Conservation (phyloP, 176 grass and related monocot genomes). For the Oryza australiensis region DNA sequence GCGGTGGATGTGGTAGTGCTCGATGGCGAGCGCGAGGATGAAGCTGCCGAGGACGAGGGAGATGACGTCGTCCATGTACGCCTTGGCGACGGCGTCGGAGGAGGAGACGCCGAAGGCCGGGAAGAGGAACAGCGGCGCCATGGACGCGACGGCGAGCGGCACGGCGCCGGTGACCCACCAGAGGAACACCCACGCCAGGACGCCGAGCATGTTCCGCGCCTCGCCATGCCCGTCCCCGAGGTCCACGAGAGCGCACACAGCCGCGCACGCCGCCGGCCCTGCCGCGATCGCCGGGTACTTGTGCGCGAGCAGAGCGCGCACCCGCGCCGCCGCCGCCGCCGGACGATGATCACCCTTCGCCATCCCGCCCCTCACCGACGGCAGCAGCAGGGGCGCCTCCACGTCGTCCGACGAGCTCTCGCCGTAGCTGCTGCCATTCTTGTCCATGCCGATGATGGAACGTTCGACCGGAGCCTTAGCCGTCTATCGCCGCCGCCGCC, state of each 20-base stretch:
- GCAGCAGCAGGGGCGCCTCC: slow-evolving; percentile 49
- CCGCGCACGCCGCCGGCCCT: slow-evolving; percentile 55
- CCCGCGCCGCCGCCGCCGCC: neutral
- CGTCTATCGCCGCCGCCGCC: neutral
- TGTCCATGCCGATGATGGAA: neutral
- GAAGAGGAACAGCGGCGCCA: slow-evolving; percentile 93
- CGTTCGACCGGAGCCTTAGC: neutral
- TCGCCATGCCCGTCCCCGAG: slow-evolving; percentile 34
- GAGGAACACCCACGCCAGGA: slow-evolving; percentile 80
- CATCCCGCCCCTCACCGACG: neutral
- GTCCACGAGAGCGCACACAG: slow-evolving; percentile 50
- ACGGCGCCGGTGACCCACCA: slow-evolving; percentile 92
- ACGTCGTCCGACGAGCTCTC: slow-evolving; percentile 41
- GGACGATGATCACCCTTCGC: neutral
- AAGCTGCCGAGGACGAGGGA: slow-evolving; percentile 94
- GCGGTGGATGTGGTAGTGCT: slow-evolving; percentile 91
- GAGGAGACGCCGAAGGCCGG: slow-evolving; percentile 63
- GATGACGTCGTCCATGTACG: slow-evolving; percentile 98
- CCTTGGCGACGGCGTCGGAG: slow-evolving; percentile 57
- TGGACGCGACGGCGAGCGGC: slow-evolving; percentile 87
- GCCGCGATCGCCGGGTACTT: slow-evolving; percentile 48
- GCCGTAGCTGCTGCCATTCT: neutral
- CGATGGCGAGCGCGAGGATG: slow-evolving; percentile 87
- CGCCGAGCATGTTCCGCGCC: slow-evolving; percentile 82
- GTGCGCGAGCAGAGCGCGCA: slow-evolving; percentile 42